Base-by-base conservation (phyloP, 805 yeast species). In the Metschnikowia lachancei region DNA sequence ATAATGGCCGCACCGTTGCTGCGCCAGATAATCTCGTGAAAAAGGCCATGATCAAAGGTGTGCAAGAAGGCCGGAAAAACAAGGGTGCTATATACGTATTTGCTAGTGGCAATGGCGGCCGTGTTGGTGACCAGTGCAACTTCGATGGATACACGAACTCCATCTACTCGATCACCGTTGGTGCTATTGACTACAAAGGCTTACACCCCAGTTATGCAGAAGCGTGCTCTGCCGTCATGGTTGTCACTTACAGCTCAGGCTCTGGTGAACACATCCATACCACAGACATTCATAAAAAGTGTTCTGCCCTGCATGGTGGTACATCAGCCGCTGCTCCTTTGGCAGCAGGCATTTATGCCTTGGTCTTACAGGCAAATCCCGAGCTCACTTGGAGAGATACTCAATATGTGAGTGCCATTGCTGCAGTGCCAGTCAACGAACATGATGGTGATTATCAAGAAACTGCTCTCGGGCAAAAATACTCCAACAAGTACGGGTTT, bases 291-390 rank as follows among this genome's bases (percentile, higher is more conserved):
- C 74, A 82, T 41, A 76, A 77, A 6, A 65, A 70, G 54, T 94
- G 99, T 65, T 71, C 95, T 1, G 75, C 75, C 32, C 64, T 56
- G 20, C 99, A 94, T 64, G 97, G 97, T 10, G 99, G 99, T 17
- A 94, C 99, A 0, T 92, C 98, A 18, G 99, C 99, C 0, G 97
- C 99, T 13, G 99, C 99, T 0, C 99, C 99, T 0, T 74, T 94
- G 46, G 98, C 97, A 0, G 97, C 98, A 0, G 99, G 98, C n/a
- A 77, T 94, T 1, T 89, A 87, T 62, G 80, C 97, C 0, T 71
- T 94, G 43, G 87, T 87, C 2, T 70, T 94, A 41, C 82, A 84
- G 56, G 90, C 85, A 3, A 86, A 95, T 54, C 96, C 97, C 1
- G 76, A 83, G 4, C 76, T 94, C 45, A 87, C 97, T 0, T 94